These are phyloP conservation scores for Pinus albicaulis DNA, from an alignment of 75 land plant species.

Conservation along the genomic window DNA sequence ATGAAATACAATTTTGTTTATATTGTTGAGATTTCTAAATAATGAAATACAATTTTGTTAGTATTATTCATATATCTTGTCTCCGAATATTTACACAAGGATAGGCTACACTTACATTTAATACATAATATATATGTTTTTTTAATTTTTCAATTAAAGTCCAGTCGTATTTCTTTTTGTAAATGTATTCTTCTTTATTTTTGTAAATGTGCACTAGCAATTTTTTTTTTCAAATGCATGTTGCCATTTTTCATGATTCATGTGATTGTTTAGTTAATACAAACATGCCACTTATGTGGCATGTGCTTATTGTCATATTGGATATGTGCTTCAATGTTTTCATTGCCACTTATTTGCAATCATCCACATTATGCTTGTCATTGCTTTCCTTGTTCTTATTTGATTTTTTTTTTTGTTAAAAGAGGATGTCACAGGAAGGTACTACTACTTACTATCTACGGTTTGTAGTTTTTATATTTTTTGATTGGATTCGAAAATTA, in stretches of 20 bases:
- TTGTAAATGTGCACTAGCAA: no score
- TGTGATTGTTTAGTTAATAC: not conserved
- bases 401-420: not conserved
- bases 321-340: not conserved
- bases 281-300: not conserved
- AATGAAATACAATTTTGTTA: no score
- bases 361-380: not conserved
- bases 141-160: no score
- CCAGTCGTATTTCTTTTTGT: no score
- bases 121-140: no score
- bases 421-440: not conserved
- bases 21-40: no score
- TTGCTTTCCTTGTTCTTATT: not conserved
- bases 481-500: not conserved
- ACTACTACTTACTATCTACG: not conserved
- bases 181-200: no score
- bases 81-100: no score
- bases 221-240: not conserved
- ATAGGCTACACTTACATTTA: no score
- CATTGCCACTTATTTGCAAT: not conserved
- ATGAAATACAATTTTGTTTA: no score
- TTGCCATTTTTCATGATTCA: no score
- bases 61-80: no score
- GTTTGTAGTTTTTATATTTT: not conserved
- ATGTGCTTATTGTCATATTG: not conserved